Base-by-base conservation (phyloP, 2,329 filamentous ascomycete genomes). In the Sphaerulina populicola region DNA sequence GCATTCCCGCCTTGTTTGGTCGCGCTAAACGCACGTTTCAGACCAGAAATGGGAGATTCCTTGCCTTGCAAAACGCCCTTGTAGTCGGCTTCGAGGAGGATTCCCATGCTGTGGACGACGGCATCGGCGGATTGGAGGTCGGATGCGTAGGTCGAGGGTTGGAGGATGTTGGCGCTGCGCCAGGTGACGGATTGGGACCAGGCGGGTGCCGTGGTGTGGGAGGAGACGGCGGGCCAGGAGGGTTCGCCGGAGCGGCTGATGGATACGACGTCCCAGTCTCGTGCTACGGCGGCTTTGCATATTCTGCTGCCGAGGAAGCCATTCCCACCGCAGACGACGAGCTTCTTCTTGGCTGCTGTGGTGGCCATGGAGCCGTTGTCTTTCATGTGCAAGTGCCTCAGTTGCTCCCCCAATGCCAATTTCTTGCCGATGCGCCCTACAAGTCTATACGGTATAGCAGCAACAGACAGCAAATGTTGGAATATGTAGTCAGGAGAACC, bases 21-120 rank as follows among this genome's bases (percentile, higher is more conserved):
- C 1, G 80, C 68, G 46, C 82, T 81, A 68, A 97, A 94, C 23
- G 88, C 88, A 62, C 85, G 83, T 56, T 80, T 79, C 11, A 98
- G 73, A 1, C 88, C 91, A 6, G 81, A 71, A 47, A 94, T 71
- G n/a, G 88, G 82, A 0, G 86, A 88, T 63, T 95, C 90, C 54
- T 80, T 82, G 45, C 93, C 93, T 15, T 82, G 84, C 23, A 98
- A 68, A 12, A 95, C 84, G 60, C 86, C 86, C 72, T 98, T 98
- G 80, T 98, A 98, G 74, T 98, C 93, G 44, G 90, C 89, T 74
- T 98, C 93, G 8, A 98, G 80, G 14, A 98, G 77, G 62, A 98
- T 96, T 8, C 93, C 93, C 85, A 97, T 90, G 64, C 79, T 88
- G 75, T 98, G 93, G 42, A 98, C 85, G 23, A 97, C 90, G 51